These are phyloP conservation scores for Vitis rupestris DNA, from an alignment of 164 flowering plant genomes.

Conservation along the genomic window DNA sequence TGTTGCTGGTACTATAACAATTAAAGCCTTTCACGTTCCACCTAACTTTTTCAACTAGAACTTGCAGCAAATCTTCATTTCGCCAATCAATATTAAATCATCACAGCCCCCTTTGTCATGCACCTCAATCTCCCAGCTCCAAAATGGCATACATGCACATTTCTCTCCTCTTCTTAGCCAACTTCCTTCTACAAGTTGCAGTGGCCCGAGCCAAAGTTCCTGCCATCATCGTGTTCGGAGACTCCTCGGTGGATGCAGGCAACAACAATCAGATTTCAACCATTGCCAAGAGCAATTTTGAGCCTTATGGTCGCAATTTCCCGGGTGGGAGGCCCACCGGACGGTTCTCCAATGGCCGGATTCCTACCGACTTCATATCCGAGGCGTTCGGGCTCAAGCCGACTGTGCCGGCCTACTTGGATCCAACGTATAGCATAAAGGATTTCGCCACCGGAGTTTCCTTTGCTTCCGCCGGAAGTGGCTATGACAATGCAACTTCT, in stretches of 20 bases:
- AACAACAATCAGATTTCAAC: conserved; percentile 54
- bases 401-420: conserved; percentile 48
- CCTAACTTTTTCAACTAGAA: too few relatives aligned
- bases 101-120: background rate
- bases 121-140: background rate
- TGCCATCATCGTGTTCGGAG: conserved; percentile 61
- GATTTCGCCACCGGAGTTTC: conserved; percentile 55
- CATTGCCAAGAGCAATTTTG: conserved; percentile 44
- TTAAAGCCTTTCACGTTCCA: too few relatives aligned
- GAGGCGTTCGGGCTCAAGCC: conserved; percentile 46
- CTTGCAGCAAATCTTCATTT: too few relatives aligned
- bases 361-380: conserved; percentile 50
- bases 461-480: conserved; percentile 62
- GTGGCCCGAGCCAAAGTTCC: conserved; percentile 30
- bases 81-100: background rate
- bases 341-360: conserved; percentile 47
- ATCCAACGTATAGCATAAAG: conserved; percentile 40
- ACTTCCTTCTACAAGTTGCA: background rate
- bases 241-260: conserved; percentile 62
- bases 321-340: conserved; percentile 41
- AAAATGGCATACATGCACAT: conserved; percentile 1
- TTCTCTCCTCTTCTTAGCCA: conserved; percentile 2
- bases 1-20: too few relatives aligned
- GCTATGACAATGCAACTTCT: conserved; percentile 56
- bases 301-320: conserved; percentile 58